Evolutionary conservation across 2,329 filamentous ascomycete genomes (phyloP).

Genomic region (Juglanconis sp.): DNA sequence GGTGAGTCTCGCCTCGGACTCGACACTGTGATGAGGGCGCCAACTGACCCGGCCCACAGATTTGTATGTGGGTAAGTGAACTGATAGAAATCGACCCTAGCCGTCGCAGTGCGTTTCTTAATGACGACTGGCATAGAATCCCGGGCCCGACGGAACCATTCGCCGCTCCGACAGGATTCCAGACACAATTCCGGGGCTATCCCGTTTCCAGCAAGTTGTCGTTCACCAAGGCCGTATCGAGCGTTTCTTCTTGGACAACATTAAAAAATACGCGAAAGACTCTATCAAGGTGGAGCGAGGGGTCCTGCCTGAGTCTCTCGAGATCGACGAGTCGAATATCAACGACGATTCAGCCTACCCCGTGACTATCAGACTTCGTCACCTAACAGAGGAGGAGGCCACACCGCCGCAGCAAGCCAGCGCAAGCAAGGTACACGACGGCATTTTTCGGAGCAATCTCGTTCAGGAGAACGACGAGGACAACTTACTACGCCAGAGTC

Average conservation of each 20-base stretch:
- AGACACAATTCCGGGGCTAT: slow-evolving; percentile 60
- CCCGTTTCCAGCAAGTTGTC: slow-evolving; percentile 62
- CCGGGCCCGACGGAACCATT: slow-evolving; percentile 55
- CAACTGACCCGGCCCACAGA: slow-evolving; percentile 16
- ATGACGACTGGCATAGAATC: slow-evolving; percentile 48
- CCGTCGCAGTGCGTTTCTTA: background rate
- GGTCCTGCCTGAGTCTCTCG: slow-evolving; percentile 53
- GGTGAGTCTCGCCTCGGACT: slow-evolving; percentile 35
- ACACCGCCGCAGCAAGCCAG: slow-evolving; percentile 39
- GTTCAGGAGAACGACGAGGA: slow-evolving; percentile 41
- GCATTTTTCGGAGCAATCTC: slow-evolving; percentile 59
- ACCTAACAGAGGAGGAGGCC: slow-evolving; percentile 56
- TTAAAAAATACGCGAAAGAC: slow-evolving; percentile 49
- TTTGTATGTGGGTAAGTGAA: slow-evolving; percentile 28
- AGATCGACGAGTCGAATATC: slow-evolving; percentile 48
- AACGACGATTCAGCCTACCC: slow-evolving; percentile 55
- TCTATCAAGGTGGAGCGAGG: slow-evolving; percentile 55
- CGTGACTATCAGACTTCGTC: slow-evolving; percentile 55
- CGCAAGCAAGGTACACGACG: slow-evolving; percentile 43
- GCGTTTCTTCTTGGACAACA: slow-evolving; percentile 60
- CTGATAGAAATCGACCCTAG: background rate
- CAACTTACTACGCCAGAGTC: slow-evolving; percentile 6
- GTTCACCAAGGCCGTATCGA: slow-evolving; percentile 72
- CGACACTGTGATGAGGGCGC: background rate
- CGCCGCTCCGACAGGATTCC: slow-evolving; percentile 57